Conservation (phyloP, 2,329 filamentous ascomycete species). For the Aspergillus glaucus region DNA sequence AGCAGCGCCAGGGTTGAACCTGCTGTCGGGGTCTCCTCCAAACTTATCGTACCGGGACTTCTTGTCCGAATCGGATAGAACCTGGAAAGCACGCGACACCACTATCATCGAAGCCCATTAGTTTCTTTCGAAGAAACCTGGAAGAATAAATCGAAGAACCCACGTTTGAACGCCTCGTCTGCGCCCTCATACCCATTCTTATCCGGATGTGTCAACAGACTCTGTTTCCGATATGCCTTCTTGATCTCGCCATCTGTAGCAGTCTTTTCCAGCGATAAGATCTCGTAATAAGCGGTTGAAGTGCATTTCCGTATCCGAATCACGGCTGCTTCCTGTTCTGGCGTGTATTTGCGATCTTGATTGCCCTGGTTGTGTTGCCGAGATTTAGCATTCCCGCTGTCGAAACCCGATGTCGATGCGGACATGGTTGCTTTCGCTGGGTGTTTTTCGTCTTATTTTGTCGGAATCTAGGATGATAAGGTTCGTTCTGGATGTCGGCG, state of each 20-base stretch:
- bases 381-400: conserved; percentile 39
- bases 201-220: conserved; percentile 91
- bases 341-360: conserved; percentile 61
- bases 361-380: conserved; percentile 47
- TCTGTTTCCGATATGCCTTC: conserved; percentile 94
- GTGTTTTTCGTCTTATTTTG: neutral
- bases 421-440: conserved; percentile 22
- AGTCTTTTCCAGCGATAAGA: conserved; percentile 67
- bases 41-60: conserved; percentile 79
- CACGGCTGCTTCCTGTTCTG: conserved; percentile 87
- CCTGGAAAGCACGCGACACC: conserved; percentile 88
- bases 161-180: conserved; percentile 94
- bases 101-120: conserved; percentile 39
- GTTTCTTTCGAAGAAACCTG: neutral
- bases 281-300: conserved; percentile 91
- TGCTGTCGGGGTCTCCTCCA: conserved; percentile 85
- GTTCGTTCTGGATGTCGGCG: neutral
- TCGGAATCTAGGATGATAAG: neutral
- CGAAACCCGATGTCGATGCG: conserved; percentile 42
- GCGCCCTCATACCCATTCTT: conserved; percentile 96
- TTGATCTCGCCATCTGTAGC: conserved; percentile 80
- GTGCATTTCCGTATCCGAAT: conserved; percentile 78
- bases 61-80: conserved; percentile 91
- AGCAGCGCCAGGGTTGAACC: conserved; percentile 57
- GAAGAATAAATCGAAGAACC: conserved; percentile 21